Evolutionary conservation across 2,329 filamentous ascomycete genomes (phyloP), one percentile per base, ranked within the genome.

Genomic region (Phialophora macrospora): DNA sequence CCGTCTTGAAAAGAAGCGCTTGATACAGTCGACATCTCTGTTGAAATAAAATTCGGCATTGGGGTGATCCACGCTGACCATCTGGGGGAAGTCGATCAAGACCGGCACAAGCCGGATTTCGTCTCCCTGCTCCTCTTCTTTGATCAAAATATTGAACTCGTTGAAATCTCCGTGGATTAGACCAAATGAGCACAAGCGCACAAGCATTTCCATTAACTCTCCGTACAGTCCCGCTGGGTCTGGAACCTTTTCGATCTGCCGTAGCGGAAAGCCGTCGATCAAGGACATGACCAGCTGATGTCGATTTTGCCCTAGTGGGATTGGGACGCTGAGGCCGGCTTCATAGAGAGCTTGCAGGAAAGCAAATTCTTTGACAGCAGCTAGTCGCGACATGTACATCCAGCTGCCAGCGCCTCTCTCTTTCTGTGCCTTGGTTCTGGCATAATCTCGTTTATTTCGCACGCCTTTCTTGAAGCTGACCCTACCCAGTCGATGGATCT

Each of bases 41-140:
- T 98, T 91, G 77, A 99, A 99, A 79, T 99, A 98, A 86, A 93
- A 96, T 75, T 97, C 90, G 20, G 95, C 96, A 74, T 99, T 97
- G 41, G 83, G 80, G 75, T 99, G 95, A 72, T 97, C 92, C 76
- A 97, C 92, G 0, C 94, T 98, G 1, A 99, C 88, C 90, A 97
- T 98, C 76, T 99, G 95, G 0, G 95, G 95, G 75, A 99, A 99
- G 80, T 99, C 96, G 73, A 99, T 99, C 54, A 99, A 81, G 61
- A 97, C 87, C 0, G 95, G 95, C 6, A 87, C 87, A 28, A 96
- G 81, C 38, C 78, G 66, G 52, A 72, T 62, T 5, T 68, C 61
- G 17, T 62, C 65, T 22, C 52, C 63, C 12, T 63, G 57, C 52
- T 68, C 67, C 55, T 83, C 87, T 77, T 98, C 94, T 75, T 95